Base-by-base conservation (phyloP, 305 asterid genomes). In the Ilex paraguariensis region DNA sequence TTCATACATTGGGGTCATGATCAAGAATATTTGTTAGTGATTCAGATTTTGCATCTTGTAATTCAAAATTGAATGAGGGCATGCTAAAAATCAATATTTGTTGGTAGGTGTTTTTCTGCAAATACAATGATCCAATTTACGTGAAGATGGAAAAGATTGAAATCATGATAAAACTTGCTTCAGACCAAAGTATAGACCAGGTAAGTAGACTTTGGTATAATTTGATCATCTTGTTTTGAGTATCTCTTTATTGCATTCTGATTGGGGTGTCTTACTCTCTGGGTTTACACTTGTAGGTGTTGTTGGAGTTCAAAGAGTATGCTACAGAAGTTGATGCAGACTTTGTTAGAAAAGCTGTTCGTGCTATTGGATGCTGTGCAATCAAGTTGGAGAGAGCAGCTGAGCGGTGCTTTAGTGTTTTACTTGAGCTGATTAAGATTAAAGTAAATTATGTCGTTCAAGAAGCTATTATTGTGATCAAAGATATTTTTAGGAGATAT, bases 371-470 rank as follows among this genome's bases (percentile, higher is more conserved):
- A 64, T 88, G 98, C 7, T 94, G 98, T 68, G 99, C 99, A 80
- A 94, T 94, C 84, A 94, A 94, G 90, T 82, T 94, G 67, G 98
- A 94, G 87, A 86, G 99, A 76, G 99, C 99, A 59, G 98, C 99
- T 73, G 99, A 94, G 74, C 95, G 99, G 55, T 94, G 99, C 70
- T 91, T 94, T 48, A 94, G 98, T 62, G 99, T 94, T 63, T 83
- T 94, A 74, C 98, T 94, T 73, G 99, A 94, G 88, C 80, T 94
- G 87, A 94, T 94, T 76, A 94, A 94, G 84, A 94, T 94, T 73
- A 94, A 94, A 94, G 98, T 94, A 28, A 94, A 94, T 73, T 94
- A 94, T 76, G 99, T 94, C 67, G 97, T 94, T 71, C 98, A 94
- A 79, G 99, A 94, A 88, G 99, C 98, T 67, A 94, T 94, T 51